These are phyloP conservation scores for Sporisorium scitamineum DNA, from an alignment of 1,284 basidiomycete species.

Conservation along the genomic window DNA sequence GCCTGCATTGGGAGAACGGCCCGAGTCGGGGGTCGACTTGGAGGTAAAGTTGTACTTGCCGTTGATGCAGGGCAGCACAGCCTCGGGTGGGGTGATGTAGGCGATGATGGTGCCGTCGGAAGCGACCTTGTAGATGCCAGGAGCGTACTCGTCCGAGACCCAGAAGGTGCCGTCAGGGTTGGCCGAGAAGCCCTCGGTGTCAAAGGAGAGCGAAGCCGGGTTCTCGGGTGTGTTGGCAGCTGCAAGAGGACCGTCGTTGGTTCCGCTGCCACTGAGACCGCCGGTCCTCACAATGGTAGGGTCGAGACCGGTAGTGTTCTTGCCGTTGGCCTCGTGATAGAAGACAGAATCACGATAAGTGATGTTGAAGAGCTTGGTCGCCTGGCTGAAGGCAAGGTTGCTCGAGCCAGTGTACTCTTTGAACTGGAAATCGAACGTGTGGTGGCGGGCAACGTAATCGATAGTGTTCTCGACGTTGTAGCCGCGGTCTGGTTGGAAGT, in stretches of 20 bases:
- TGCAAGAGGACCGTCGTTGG: constrained; percentile 57
- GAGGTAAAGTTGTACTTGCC: constrained; percentile 76
- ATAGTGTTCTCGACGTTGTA: constrained; percentile 72
- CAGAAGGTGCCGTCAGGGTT: constrained; percentile 73
- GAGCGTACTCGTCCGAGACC: constrained; percentile 78
- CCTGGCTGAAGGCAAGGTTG: constrained; percentile 74
- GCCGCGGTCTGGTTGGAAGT: constrained; percentile 74
- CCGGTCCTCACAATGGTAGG: constrained; percentile 72
- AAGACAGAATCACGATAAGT: constrained; percentile 74
- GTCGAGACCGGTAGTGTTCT: constrained; percentile 77
- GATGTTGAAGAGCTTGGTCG: constrained; percentile 74
- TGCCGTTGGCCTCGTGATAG: constrained; percentile 72
- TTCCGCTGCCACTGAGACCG: constrained; percentile 24
- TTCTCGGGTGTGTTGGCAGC: constrained; percentile 70
- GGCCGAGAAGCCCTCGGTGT: constrained; percentile 76
- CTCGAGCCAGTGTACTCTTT: constrained; percentile 71
- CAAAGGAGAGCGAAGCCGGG: constrained; percentile 71
- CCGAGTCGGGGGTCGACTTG: constrained; percentile 71
- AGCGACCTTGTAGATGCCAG: constrained; percentile 76
- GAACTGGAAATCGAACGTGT: constrained; percentile 75
- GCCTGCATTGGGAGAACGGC: constrained; percentile 73
- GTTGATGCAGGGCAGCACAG: constrained; percentile 72
- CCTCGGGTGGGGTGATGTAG: constrained; percentile 76
- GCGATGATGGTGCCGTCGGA: constrained; percentile 73
- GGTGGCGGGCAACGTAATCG: constrained; percentile 75